Evolutionary conservation across 73 alveolate species (phyloP), one percentile per base, ranked within the genome.

Genomic region (Paramecium sonneborni): DNA sequence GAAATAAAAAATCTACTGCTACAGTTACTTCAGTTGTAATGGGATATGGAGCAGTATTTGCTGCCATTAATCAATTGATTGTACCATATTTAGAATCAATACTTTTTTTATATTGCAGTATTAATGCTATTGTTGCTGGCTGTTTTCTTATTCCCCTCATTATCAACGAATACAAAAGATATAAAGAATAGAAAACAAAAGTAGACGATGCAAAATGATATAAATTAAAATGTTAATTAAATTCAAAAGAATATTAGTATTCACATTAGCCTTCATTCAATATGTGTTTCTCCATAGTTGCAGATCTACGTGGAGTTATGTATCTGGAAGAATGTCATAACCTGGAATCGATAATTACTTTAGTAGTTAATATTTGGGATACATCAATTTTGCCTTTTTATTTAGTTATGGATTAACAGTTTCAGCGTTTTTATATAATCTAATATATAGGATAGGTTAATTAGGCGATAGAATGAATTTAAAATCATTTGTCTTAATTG

Each of bases 41-140:
- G 90, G 90, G 76, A 43, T 79, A 79, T 43, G 90, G 90, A 10
- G 90, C 90, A 14, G 90, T 79, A 21, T 79, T 79, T 79, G 90
- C 90, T 18, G 90, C 90, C 7, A 26, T 79, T 15, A 79, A 79
- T 43, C 44, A 79, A 79, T 44, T 79, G 32, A 62, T 79, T 41
- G 90, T 79, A 38, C 69, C 35, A 43, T 79, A 39, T 20, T 57
- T 79, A 6, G 37, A 38, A 43, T 24, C 35, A 2, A 39, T 43
- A 0, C 55, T 79, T 0, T 79, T 79, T 34, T 38, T 79, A 39
- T 79, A 79, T 79, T 79, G 90, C 30, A 23, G 76, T 38, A 8
- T 46, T 32, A 79, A 43, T 20, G 69, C 90, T n/a, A 44, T 79
- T 30, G 18, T 79, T 5, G 90, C 76, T 14, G 90, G 90, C 7